phyloP scores from a whole-genome alignment of 352 stramenopile species.

The Globisporangium middletonii region DNA sequence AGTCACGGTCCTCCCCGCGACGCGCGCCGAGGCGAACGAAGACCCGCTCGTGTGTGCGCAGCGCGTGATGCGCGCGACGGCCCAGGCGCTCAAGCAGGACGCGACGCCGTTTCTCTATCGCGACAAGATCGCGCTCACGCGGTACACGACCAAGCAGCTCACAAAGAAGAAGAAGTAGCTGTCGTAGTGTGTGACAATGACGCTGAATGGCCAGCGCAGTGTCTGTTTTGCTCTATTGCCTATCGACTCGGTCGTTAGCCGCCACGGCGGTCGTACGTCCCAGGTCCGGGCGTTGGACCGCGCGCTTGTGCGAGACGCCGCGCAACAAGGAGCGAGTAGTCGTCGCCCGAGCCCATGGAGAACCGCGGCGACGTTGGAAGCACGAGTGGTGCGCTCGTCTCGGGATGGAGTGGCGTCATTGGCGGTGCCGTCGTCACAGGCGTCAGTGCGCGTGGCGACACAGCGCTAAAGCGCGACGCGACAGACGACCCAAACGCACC shows the following conservation, averaged over 20 bases:
- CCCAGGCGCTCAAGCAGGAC: constrained; percentile 38
- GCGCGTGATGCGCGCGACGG: constrained; percentile 56
- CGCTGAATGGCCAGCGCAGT: too few relatives aligned
- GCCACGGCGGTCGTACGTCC: constrained; percentile 30
- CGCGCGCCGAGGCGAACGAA: constrained; percentile 25
- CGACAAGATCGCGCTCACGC: constrained; percentile 62
- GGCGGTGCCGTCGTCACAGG: background rate
- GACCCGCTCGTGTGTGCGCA: constrained; percentile 48
- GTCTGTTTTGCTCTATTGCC: too few relatives aligned
- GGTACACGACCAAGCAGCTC: constrained; percentile 48
- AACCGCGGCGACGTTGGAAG: constrained; percentile 17
- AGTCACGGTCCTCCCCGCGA: constrained; percentile 45
- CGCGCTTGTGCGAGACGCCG: constrained; percentile 20
- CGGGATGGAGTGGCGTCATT: constrained; percentile 16
- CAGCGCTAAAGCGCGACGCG: constrained; percentile 20
- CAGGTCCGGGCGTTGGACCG: constrained; percentile 22
- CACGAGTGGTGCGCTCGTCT: constrained; percentile 16
- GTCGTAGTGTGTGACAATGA: background rate
- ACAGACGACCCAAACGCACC: constrained; percentile 26
- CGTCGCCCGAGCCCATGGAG: constrained; percentile 22
- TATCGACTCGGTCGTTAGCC: constrained; percentile 7
- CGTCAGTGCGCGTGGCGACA: background rate
- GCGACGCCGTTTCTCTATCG: constrained; percentile 65
- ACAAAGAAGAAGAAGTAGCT: constrained; percentile 45
- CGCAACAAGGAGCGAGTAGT: constrained; percentile 30